Conservation (phyloP, 2,329 filamentous ascomycete genomes). For the Hansfordia pulvinata region DNA sequence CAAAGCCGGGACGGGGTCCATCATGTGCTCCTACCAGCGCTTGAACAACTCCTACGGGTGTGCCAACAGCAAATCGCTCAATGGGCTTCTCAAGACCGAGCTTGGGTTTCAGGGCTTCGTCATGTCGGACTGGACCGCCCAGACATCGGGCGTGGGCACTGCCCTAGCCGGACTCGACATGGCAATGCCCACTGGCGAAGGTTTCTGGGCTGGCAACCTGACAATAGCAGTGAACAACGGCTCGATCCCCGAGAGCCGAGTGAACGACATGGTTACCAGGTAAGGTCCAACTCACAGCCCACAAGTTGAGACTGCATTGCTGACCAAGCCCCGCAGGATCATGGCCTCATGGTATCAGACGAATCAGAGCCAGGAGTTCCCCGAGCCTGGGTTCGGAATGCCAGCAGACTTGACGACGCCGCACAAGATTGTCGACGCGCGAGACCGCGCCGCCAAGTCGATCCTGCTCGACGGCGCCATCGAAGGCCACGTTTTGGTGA, state of each 20-base stretch:
- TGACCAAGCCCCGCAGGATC: slow-evolving; percentile 13
- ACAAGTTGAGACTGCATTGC: slow-evolving; percentile 11
- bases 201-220: slow-evolving; percentile 26
- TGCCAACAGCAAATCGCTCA: slow-evolving; percentile 43
- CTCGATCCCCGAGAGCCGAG: slow-evolving; percentile 21
- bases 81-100: slow-evolving; percentile 36
- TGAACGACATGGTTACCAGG: slow-evolving; percentile 40
- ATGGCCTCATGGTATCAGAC: slow-evolving; percentile 26
- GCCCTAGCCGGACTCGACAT: slow-evolving; percentile 38
- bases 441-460: slow-evolving; percentile 15
- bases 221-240: slow-evolving; percentile 24
- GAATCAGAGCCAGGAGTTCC: slow-evolving; percentile 17
- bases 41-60: slow-evolving; percentile 48
- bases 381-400: slow-evolving; percentile 19
- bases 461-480: slow-evolving; percentile 20
- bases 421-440: slow-evolving; percentile 24
- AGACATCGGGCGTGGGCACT: slow-evolving; percentile 39
- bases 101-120: slow-evolving; percentile 35
- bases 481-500: slow-evolving; percentile 23
- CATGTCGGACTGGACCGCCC: slow-evolving; percentile 41
- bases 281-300: slow-evolving; percentile 1
- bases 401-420: slow-evolving; percentile 16
- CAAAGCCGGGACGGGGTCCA: slow-evolving; percentile 29
- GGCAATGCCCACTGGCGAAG: slow-evolving; percentile 37
- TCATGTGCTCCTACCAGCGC: slow-evolving; percentile 41